phyloP scores from a whole-genome alignment of 1,284 basidiomycete species.

The Puccinia coronata region DNA sequence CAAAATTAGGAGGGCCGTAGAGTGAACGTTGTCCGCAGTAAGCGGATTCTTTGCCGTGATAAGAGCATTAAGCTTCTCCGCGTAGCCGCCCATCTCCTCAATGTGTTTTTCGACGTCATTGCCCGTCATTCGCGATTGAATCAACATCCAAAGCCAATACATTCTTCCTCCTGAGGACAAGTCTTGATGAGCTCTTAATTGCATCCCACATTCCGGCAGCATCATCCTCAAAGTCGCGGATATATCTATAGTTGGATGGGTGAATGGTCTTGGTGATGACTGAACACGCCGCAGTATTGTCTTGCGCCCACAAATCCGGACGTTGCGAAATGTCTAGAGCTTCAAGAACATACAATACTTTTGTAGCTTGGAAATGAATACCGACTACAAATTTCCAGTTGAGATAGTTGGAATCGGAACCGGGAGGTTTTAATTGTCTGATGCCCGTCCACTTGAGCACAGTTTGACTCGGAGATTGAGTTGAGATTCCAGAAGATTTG shows the following conservation, averaged over 20 bases:
- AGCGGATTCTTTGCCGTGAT: not conserved
- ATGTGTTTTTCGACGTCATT: not conserved
- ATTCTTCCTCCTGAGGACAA: not conserved
- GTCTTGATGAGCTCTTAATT: not conserved
- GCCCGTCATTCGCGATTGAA: not conserved
- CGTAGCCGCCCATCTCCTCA: not conserved
- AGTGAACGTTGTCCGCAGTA: conserved; percentile 5
- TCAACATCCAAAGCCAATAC: conserved; percentile 3
- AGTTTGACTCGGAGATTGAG: no score
- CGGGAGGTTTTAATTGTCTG: not conserved
- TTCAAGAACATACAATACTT: not conserved
- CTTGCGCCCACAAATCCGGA: not conserved
- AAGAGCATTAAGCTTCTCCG: conserved; percentile 8
- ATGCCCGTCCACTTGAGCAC: no score
- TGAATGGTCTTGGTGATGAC: not conserved
- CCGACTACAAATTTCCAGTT: not conserved
- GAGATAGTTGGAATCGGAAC: not conserved
- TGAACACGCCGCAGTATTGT: not conserved
- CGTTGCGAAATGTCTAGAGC: not conserved
- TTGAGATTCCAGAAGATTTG: no score
- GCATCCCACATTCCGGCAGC: not conserved
- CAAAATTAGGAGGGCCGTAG: not conserved
- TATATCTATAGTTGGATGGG: not conserved
- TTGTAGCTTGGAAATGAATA: not conserved
- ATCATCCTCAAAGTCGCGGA: not conserved